A percentile compares a stretch with the other conserved stretches of the same genome.
Evolutionary conservation across 345 rosid species (phyloP).

Genomic region (sweet orange (Citrus sinensis)): DVS_A1.0 CM039162.1:27180001-27180500

Average conservation of each 20-base stretch:
- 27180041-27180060: no score
- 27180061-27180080: no score
- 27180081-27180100: no score
- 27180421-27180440: constrained; percentile 16
- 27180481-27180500: neutral
- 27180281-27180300: neutral
- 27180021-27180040: no score
- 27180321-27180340: neutral
- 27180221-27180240: no score
- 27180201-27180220: no score
- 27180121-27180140: no score
- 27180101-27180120: no score
- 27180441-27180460: constrained; percentile 12
- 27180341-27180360: constrained; percentile 17
- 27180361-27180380: neutral
- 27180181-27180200: no score
- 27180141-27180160: no score
- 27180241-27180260: neutral
- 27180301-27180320: neutral
- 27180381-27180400: constrained; percentile 17
- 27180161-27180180: no score
- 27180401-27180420: constrained; percentile 15
- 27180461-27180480: constrained; percentile 15
- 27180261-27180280: neutral
- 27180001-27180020: no score